Conservation (phyloP, 2,329 filamentous ascomycete species). For the Fusarium proliferatum region DNA sequence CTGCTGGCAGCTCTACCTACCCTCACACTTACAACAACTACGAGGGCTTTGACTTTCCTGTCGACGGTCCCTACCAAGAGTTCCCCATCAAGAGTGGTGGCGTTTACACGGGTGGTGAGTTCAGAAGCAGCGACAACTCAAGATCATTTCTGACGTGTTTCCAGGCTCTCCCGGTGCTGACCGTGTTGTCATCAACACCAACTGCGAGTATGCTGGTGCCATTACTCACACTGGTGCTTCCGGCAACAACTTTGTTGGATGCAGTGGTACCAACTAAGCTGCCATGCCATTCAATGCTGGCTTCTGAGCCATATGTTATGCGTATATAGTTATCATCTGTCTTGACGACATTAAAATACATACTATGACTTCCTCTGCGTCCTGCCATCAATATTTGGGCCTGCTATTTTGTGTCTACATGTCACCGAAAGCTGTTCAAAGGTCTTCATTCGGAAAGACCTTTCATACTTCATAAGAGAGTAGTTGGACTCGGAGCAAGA, state of each 20-base stretch:
- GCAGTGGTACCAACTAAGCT: conserved; percentile 48
- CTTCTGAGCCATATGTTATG: not conserved
- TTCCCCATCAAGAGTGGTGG: conserved; percentile 51
- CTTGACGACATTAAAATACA: not conserved
- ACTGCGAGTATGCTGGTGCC: conserved; percentile 67
- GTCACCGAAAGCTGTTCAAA: fast-evolving
- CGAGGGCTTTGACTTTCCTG: conserved; percentile 52
- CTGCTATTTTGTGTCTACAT: fast-evolving
- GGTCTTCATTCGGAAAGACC: fast-evolving
- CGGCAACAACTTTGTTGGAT: conserved; percentile 76
- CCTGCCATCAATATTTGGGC: fast-evolving
- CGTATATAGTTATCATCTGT: not conserved
- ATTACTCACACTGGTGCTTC: conserved; percentile 78
- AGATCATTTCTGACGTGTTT: not conserved
- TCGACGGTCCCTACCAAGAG: conserved; percentile 52
- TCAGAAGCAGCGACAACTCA: fast-evolving
- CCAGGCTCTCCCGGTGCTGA: conserved; percentile 68
- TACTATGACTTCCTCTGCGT: not conserved
- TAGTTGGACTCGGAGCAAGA: not conserved
- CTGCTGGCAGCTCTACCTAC: conserved; percentile 48
- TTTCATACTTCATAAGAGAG: too few species aligned
- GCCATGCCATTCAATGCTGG: fast-evolving
- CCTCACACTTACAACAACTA: conserved; percentile 55
- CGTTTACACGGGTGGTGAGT: conserved; percentile 52
- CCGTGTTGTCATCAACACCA: conserved; percentile 71